Base-by-base conservation (phyloP, 1,139 yeast species). In the Torulaspora pretoriensis region DNA sequence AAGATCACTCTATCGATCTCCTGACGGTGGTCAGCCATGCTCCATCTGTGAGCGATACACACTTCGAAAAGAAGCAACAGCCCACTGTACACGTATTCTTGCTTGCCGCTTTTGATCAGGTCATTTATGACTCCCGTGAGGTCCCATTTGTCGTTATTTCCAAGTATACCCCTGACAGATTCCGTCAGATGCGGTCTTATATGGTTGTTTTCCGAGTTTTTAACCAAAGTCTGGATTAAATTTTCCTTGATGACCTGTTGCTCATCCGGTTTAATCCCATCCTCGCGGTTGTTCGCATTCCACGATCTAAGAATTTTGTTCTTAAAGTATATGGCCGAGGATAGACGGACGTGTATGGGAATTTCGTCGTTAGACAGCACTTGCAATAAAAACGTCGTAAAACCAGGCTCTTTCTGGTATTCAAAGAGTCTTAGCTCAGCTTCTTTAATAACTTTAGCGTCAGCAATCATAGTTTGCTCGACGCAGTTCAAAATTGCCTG, bases 401-500 rank as follows among this genome's bases (percentile, higher is more conserved):
- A 80, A 1, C 85, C 84, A 1, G 78, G 73, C 14, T 75, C 69
- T 37, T 63, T 63, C 40, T 81, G 81, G 38, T 80, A 75, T 53
- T 75, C 75, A 38, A 69, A 69, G 40, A 90, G 74, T 56, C 83
- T 77, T 6, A 62, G 56, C 64, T 90, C 97, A 0, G 96, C 94
- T 42, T 77, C 75, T 50, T 72, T 75, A 55, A 95, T 77, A 30
- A 77, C 66, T 28, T 68, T 67, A 36, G 78, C 83, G 59, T 84
- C 81, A 1, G 89, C 78, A 54, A 83, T 84, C 49, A 92, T 73
- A 0, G 97, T 88, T 23, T 84, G 89, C 40, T 83, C 75, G 56
- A 92, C 84, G 64, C 92, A 84, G 52, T 75, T 75, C 60, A 87
- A 77, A 47, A 88, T 75, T 27, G 75, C 73, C 55, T 76, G 72